Percentiles rank a stretch among this genome's conserved stretches.
phyloP scores from a whole-genome alignment of 2,329 filamentous ascomycete genomes.

The Aschersonia sp. region DNA sequence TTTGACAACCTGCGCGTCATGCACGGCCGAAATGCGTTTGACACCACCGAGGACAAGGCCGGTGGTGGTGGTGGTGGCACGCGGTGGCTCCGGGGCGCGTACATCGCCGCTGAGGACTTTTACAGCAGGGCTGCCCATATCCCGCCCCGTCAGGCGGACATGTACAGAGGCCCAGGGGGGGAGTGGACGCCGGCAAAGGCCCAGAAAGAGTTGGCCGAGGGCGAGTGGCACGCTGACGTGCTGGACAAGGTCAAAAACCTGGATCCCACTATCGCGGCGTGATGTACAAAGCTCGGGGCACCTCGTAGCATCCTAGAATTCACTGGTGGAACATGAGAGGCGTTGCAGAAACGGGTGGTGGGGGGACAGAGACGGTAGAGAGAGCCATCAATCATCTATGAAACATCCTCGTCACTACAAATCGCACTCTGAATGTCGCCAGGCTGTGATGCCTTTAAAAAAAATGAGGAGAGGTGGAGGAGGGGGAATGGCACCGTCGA shows the following conservation, averaged over 20 bases:
- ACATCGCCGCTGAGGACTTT: constrained; percentile 46
- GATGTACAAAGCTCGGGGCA: too few species aligned
- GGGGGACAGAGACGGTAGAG: too few species aligned
- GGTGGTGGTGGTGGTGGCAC: constrained; percentile 33
- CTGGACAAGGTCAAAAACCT: constrained; percentile 10
- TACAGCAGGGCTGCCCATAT: constrained; percentile 19
- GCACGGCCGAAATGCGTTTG: constrained; percentile 70
- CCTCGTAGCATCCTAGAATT: too few species aligned
- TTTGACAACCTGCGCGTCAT: constrained; percentile 81
- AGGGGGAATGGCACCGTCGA: too few species aligned
- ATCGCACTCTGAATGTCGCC: too few species aligned
- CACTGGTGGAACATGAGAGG: too few species aligned
- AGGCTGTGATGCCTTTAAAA: too few species aligned
- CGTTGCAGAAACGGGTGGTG: too few species aligned
- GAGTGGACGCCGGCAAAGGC: constrained; percentile 13
- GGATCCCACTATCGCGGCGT: constrained; percentile 1
- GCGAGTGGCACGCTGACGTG: constrained; percentile 14
- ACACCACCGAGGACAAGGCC: constrained; percentile 21
- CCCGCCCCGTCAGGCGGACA: constrained; percentile 11
- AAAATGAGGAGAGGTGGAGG: too few species aligned
- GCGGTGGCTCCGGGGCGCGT: constrained; percentile 76
- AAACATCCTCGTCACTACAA: too few species aligned
- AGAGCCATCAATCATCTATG: too few species aligned
- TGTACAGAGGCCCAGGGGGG: constrained; percentile 8
- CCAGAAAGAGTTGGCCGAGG: constrained; percentile 10